Base-by-base conservation (phyloP, 2,329 filamentous ascomycete genomes). In the Diatrype stigma region DNA sequence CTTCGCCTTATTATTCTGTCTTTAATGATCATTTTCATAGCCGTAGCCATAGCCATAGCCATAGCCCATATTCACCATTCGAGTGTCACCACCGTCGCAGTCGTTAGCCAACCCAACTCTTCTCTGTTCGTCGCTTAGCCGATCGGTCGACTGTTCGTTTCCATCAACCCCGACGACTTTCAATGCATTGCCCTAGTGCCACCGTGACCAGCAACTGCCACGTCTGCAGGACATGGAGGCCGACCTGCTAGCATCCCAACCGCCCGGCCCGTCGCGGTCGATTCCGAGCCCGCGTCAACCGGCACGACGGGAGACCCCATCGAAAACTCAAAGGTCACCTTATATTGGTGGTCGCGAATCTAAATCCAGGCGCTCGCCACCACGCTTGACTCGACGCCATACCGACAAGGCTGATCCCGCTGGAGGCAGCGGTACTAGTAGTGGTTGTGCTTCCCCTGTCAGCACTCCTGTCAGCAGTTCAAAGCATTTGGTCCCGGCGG, bases 141-240 rank as follows among this genome's bases (percentile, higher is more conserved):
- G 46, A 50, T 42, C 52, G 51, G 44, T 51, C 37, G 28, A 48
- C 52, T 47, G 21, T 30, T 30, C 10, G 6, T 22, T 40, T 12
- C 37, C 38, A 17, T 34, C 34, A 45, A 12, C 44, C 14, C 44
- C 52, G 48, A 22, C 34, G 50, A 42, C 51, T 42, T 60, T 67
- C 64, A 66, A 67, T 67, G 65, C 59, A 66, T 67, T 54, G 30
- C 30, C 51, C 56, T 52, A 37, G 48, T 26, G 47, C 45, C 48
- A 51, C 52, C 53, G 52, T 50, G 49, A 52, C 48, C 49, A 60
- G 60, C 62, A 63, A 60, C 58, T 64, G 61, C 62, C 57, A 54
- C 54, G 58, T 53, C 59, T 55, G 65, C 65, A 61, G 60, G 57
- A 58, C 48, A 68, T 67, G 65, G 65, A 68, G 52, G 55, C 45